Conservation (phyloP, 129 eudicot species). For the Calendula officinalis region DNA sequence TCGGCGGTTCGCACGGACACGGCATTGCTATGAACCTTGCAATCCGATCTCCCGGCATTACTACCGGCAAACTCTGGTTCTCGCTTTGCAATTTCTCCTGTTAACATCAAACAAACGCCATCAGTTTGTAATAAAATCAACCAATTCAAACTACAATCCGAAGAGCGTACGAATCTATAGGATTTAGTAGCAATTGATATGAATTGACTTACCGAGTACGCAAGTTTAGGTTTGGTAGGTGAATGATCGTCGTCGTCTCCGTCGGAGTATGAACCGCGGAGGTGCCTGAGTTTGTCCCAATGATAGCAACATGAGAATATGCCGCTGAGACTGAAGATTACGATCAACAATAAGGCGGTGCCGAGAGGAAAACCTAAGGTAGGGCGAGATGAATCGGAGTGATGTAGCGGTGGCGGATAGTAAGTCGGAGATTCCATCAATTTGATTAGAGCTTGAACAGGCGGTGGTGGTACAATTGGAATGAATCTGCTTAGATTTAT, state of each 20-base stretch:
- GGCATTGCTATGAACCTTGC: conserved; percentile 90
- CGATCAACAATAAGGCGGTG: conserved; percentile 62
- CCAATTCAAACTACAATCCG: not conserved
- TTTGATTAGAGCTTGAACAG: not conserved
- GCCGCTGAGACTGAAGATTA: conserved; percentile 77
- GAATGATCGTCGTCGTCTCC: conserved; percentile 33
- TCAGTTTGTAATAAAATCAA: not conserved
- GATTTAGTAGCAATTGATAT: not conserved
- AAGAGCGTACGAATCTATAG: not conserved
- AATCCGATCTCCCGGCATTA: conserved; percentile 87
- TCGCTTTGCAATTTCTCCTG: conserved; percentile 40
- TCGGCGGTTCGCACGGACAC: conserved; percentile 72
- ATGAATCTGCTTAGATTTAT: not conserved
- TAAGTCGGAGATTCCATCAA: conserved; percentile 45
- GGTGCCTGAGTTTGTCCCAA: conserved; percentile 73
- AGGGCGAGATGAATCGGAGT: conserved; percentile 57
- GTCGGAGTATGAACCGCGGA: conserved; percentile 37
- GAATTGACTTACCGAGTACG: conserved; percentile 33
- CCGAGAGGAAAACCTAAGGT: conserved; percentile 80
- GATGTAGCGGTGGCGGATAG: conserved; percentile 43
- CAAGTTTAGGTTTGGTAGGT: conserved; percentile 47
- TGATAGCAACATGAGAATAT: conserved; percentile 81
- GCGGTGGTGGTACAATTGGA: not conserved
- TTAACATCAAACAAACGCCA: not conserved
- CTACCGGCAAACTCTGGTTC: conserved; percentile 62